Base-by-base conservation (phyloP, 768 basidiomycete genomes). In the Termitomyces sp. region DNA sequence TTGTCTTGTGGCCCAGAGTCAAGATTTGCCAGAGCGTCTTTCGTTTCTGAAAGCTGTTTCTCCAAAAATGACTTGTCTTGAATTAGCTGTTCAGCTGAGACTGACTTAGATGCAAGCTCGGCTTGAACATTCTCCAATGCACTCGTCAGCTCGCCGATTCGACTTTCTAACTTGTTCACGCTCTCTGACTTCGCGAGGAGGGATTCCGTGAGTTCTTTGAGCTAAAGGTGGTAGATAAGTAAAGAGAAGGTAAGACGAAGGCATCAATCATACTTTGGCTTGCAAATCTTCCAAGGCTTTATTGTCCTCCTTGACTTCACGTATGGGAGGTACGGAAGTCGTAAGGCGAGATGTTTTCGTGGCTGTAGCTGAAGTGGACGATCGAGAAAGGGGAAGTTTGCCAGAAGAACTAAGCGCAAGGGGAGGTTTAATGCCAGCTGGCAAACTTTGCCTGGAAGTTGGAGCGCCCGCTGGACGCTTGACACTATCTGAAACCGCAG, bases 241-340 rank as follows among this genome's bases (percentile, higher is more conserved):
- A 30, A 49, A n/a, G 41, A 56, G 47, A 38, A 53, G 26, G 54
- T 20, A 44, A 40, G 35, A 22, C 43, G 5, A 57, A 56, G 22
- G 5, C 30, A n/a, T 48, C 70, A 40, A 65, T 55, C 71, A 33
- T 66, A 82, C 89, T 79, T 88, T 83, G 50, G 67, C 73, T 67
- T 86, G 83, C 18, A 90, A 65, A 55, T 83, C 86, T 56, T 79
- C 77, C 22, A 84, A 60, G 13, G 70, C 79, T 64, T 81, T 83
- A n/a, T 71, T 74, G 61, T 85, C 84, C 60, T 85, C 86, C 60
- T 79, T 82, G 18, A 86, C 74, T 63, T 90, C 90, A 58, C 78
- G 80, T 58, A 91, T 84, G 9, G 90, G 90, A n/a, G 87, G 79
- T 49, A 91, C 84, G 14, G 90, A 91, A 26, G 77, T 73, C 40